Evolutionary conservation across 164 flowering plant genomes (phyloP).

Genomic region (Saururus chinensis): DNA sequence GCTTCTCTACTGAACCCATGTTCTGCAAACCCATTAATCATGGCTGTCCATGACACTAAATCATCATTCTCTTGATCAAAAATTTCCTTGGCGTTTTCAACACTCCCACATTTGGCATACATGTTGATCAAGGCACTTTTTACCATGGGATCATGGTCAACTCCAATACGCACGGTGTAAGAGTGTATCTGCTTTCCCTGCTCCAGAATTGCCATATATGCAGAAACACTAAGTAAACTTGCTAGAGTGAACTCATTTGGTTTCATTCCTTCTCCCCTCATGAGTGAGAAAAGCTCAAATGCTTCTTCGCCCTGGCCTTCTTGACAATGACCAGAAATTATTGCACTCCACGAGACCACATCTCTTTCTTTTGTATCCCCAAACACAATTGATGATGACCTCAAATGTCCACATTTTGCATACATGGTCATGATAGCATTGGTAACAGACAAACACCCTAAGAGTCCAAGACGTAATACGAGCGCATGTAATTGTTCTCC

Average conservation of each 20-base stretch:
- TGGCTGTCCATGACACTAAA: slow-evolving; percentile 82
- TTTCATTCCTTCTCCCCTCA: slow-evolving; percentile 67
- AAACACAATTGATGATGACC: slow-evolving; percentile 37
- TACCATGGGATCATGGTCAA: slow-evolving; percentile 40
- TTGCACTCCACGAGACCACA: slow-evolving; percentile 74
- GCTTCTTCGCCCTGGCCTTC: slow-evolving; percentile 58
- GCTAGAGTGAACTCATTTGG: slow-evolving; percentile 62
- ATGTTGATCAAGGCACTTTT: slow-evolving; percentile 68
- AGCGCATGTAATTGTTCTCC: slow-evolving; percentile 68
- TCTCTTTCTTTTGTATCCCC: slow-evolving; percentile 33
- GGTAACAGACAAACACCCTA: slow-evolving; percentile 46
- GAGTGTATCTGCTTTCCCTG: slow-evolving; percentile 76
- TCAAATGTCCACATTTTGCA: slow-evolving; percentile 53
- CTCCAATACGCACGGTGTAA: slow-evolving; percentile 41
- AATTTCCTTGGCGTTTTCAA: slow-evolving; percentile 44
- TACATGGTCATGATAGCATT: slow-evolving; percentile 72
- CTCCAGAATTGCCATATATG: slow-evolving; percentile 66
- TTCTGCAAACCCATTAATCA: slow-evolving; percentile 89
- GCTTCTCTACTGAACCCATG: slow-evolving; percentile 76
- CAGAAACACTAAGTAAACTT: slow-evolving; percentile 61
- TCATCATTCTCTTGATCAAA: slow-evolving; percentile 35
- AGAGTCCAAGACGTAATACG: slow-evolving; percentile 26
- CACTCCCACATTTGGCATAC: slow-evolving; percentile 85
- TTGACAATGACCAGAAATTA: slow-evolving; percentile 61
- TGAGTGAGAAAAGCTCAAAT: slow-evolving; percentile 51